Percentiles rank a stretch among this genome's conserved stretches.
These are phyloP conservation scores for Paxillus involutus DNA, from an alignment of 768 basidiomycete genomes.

Conservation along the genomic window DNA sequence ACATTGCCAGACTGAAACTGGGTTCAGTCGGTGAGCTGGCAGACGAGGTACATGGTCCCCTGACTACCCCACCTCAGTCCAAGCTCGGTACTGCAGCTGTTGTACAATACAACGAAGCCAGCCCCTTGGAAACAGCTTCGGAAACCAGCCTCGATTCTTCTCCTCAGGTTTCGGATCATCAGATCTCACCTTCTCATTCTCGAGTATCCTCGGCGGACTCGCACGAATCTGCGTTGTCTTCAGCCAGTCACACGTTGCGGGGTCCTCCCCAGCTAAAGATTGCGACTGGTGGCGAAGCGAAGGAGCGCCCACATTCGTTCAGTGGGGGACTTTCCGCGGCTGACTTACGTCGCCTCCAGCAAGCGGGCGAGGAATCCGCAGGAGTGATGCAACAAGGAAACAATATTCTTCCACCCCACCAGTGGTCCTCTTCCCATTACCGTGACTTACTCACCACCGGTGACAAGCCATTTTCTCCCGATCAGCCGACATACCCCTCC, in stretches of 20 bases:
- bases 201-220: constrained; percentile 80
- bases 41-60: constrained; percentile 50
- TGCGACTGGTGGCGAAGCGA: constrained; percentile 52
- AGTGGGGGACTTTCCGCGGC: constrained; percentile 75
- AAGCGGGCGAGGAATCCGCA: constrained; percentile 50
- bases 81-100: constrained; percentile 53
- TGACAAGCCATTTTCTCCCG: constrained; percentile 43
- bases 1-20: constrained; percentile 72
- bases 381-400: constrained; percentile 33
- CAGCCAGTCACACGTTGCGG: constrained; percentile 56
- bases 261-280: constrained; percentile 55
- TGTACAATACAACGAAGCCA: constrained; percentile 60
- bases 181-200: constrained; percentile 68
- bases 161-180: constrained; percentile 66
- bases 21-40: constrained; percentile 49
- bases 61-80: constrained; percentile 69
- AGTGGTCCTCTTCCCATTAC: constrained; percentile 52
- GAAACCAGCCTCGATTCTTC: constrained; percentile 73
- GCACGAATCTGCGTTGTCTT: constrained; percentile 53
- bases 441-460: constrained; percentile 40
- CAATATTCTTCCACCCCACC: constrained; percentile 41
- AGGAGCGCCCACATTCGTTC: constrained; percentile 80
- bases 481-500: constrained; percentile 65
- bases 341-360: constrained; percentile 74
- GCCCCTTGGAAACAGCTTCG: constrained; percentile 73